phyloP scores from a whole-genome alignment of 768 basidiomycete genomes.

The Kwoniella heveanensis region DNA sequence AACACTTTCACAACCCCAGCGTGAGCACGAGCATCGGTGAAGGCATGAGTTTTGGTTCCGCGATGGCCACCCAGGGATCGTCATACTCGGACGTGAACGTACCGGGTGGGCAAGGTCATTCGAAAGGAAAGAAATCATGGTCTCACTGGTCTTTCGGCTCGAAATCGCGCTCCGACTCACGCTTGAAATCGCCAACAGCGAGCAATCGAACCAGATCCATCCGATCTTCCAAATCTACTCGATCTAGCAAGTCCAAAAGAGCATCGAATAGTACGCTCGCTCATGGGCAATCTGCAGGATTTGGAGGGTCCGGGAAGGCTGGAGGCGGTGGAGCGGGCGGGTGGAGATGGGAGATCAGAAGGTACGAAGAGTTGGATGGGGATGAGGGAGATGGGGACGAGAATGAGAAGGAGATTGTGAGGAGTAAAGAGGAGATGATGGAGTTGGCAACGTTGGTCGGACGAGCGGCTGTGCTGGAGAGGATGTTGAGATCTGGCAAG shows the following conservation, averaged over 20 bases:
- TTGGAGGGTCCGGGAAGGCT: not conserved
- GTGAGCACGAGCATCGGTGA: not conserved
- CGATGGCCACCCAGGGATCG: constrained; percentile 15
- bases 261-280: not conserved
- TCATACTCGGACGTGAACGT: not conserved
- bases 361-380: constrained; percentile 5
- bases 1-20: not conserved
- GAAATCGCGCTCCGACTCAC: not conserved
- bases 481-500: constrained; percentile 37
- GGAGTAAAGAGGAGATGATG: constrained; percentile 36
- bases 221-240: constrained; percentile 3
- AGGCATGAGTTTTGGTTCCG: constrained; percentile 5
- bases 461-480: constrained; percentile 42
- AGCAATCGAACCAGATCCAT: constrained; percentile 13
- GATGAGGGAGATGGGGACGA: constrained; percentile 21
- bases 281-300: not conserved
- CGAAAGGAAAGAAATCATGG: not conserved
- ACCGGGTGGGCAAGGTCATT: not conserved
- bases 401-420: constrained; percentile 3
- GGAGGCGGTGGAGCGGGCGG: not conserved
- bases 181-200: constrained; percentile 3
- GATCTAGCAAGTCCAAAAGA: constrained; percentile 15
- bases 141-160: not conserved
- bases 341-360: constrained; percentile 11
- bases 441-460: constrained; percentile 39